A percentile compares a stretch with the other conserved stretches of the same genome.
These are phyloP conservation scores for Murraya koenigii DNA, from an alignment of 345 rosid species.

Conservation along the genomic window DNA sequence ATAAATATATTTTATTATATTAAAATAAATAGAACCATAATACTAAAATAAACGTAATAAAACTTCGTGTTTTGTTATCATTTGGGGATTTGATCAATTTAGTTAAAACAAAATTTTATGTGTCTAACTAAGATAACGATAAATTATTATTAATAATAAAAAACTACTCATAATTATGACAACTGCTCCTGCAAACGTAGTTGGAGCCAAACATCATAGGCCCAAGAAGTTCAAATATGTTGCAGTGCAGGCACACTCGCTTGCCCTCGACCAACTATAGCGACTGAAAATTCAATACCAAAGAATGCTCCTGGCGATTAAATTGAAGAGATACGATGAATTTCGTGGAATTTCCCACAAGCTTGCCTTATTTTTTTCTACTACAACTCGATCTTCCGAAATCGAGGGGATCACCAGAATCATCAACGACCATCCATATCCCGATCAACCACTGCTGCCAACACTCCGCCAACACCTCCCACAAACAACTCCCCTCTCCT, in stretches of 20 bases:
- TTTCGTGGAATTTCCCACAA: conserved; percentile 1
- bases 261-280: neutral
- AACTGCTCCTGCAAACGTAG: no score
- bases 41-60: no score
- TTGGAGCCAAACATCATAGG: neutral
- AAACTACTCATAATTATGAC: no score
- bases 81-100: no score
- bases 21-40: no score
- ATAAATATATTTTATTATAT: no score
- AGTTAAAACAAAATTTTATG: no score
- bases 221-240: neutral
- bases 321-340: neutral
- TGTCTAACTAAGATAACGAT: no score
- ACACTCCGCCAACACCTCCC: conserved; percentile 42
- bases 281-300: no score
- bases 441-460: conserved; percentile 54
- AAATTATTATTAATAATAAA: no score
- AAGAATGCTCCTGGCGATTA: neutral
- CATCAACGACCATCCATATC: conserved; percentile 80
- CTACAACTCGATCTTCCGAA: conserved; percentile 20
- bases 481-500: conserved; percentile 32
- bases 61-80: no score
- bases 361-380: conserved; percentile 3
- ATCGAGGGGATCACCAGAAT: conserved; percentile 50
- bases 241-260: no score